Conservation (phyloP, 1,284 basidiomycete species). For the Ceratobasidium sp. region DNA sequence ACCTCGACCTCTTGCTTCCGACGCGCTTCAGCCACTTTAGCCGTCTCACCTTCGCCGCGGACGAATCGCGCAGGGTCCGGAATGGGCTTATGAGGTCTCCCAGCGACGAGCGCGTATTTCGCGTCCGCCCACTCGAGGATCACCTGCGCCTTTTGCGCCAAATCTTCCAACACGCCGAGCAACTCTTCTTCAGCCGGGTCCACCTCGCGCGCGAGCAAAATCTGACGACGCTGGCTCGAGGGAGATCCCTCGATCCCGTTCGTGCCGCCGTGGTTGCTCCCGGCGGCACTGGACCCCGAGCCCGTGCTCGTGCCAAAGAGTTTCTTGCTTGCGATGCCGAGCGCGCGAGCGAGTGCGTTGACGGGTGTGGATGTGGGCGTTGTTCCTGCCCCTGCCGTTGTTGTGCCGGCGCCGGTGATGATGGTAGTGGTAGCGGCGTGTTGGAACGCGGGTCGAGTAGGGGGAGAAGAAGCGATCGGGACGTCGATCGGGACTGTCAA, state of each 20-base stretch:
- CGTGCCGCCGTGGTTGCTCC: constrained; percentile 47
- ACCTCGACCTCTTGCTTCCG: constrained; percentile 79
- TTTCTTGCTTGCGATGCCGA: constrained; percentile 91
- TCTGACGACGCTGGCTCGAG: constrained; percentile 48
- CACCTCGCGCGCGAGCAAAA: constrained; percentile 54
- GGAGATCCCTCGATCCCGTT: constrained; percentile 45
- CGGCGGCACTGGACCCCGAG: constrained; percentile 18
- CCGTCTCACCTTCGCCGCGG: constrained; percentile 77
- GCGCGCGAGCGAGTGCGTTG: constrained; percentile 85
- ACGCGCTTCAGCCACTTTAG: constrained; percentile 73
- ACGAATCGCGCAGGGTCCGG: constrained; percentile 79
- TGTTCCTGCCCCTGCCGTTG: constrained; percentile 13
- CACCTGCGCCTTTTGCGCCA: constrained; percentile 96
- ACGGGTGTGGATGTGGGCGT: constrained; percentile 60
- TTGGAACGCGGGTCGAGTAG: constrained; percentile 28
- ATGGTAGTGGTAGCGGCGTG: constrained; percentile 17
- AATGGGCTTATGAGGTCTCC: constrained; percentile 79
- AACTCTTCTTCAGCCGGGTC: constrained; percentile 87
- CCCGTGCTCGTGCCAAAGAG: constrained; percentile 72
- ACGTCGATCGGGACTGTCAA: constrained; percentile 49
- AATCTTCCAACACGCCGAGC: constrained; percentile 81
- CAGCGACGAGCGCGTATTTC: constrained; percentile 86
- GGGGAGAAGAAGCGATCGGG: constrained; percentile 40
- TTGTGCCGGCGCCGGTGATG: no score
- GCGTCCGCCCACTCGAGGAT: constrained; percentile 93